Evolutionary conservation across 2,329 filamentous ascomycete genomes (phyloP), one percentile per base, ranked within the genome.

Genomic region (Calonectria multiphialidica): DNA sequence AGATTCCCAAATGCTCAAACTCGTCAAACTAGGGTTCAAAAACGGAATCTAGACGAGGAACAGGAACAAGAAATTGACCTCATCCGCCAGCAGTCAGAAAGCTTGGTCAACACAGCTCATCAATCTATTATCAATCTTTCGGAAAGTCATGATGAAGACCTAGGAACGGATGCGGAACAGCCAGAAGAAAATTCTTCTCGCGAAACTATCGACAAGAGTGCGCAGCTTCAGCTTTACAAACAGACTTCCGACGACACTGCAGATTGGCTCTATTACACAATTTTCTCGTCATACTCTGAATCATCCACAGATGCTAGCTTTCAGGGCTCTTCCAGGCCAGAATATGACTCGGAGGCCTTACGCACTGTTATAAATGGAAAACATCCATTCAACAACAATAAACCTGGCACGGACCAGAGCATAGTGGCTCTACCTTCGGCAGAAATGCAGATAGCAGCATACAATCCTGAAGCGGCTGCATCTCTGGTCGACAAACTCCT

Each of bases 61-160:
- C 18, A 40, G 9, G 55, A 61, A 4, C 33, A 63, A 21, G 59
- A 63, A 12, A 44, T 63, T 33, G 8, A 28, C 4, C 40, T 63
- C 37, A 28, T 63, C 23, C 59, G 59, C 40, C 37, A 63, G 28
- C 37, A 63, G 45, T 63, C 59, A 4, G 59, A 63, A 37, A 63
- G 45, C 40, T 30, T 63, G 23, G 59, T 37, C 25, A 35, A 33
- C 35, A 21, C 59, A 28, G 59, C 59, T 44, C n/a, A 37, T 45
- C 59, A 45, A 35, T 63, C 59, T 16, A 28, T 63, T 45, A 16
- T 37, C 33, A 37, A 63, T 35, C 59, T 63, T 23, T 45, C 59
- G 12, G 21, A 16, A 35, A 28, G 30, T 35, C 13, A 28, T 5
- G 21, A 42, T 28, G 10, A 35, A 30, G 30, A 12, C 12, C 6